A percentile compares a stretch with the other conserved stretches of the same genome.
Evolutionary conservation across 2,329 filamentous ascomycete genomes (phyloP).

Genomic region (Sordariomycetes sp.): DNA sequence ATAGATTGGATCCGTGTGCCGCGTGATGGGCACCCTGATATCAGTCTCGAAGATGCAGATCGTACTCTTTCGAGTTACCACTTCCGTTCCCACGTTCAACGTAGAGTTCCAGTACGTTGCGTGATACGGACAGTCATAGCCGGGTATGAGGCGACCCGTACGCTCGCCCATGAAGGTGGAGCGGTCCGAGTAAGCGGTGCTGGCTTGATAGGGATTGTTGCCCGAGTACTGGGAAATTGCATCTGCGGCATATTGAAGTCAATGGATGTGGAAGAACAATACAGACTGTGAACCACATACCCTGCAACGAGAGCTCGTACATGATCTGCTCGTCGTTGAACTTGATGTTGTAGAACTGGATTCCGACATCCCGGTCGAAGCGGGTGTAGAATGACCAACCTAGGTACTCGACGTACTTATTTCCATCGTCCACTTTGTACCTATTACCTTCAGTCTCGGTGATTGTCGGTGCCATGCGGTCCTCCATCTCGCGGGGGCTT

Average conservation of each 20-base stretch:
- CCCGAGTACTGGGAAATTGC: slow-evolving; percentile 38
- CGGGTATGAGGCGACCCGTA: slow-evolving; percentile 22
- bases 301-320: slow-evolving; percentile 36
- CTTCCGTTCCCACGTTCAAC: slow-evolving; percentile 16
- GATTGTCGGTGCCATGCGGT: slow-evolving; percentile 19
- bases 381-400: slow-evolving; percentile 39
- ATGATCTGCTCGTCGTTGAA: slow-evolving; percentile 35
- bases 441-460: slow-evolving; percentile 23
- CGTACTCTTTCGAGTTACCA: slow-evolving; percentile 15
- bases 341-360: slow-evolving; percentile 33
- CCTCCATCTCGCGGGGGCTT: slow-evolving; percentile 12
- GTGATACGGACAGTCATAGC: slow-evolving; percentile 25
- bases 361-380: slow-evolving; percentile 26
- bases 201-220: slow-evolving; percentile 25
- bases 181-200: slow-evolving; percentile 26
- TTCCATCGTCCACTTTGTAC: slow-evolving; percentile 25
- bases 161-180: slow-evolving; percentile 21
- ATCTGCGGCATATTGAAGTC: slow-evolving; percentile 14
- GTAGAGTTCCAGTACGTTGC: slow-evolving; percentile 20
- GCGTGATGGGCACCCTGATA: slow-evolving; percentile 19
- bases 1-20: slow-evolving; percentile 18
- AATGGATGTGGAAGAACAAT: no score
- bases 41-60: slow-evolving; percentile 26
- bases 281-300: no score
- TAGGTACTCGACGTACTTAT: slow-evolving; percentile 36